These are phyloP conservation scores for Rhizophora apiculata DNA, from an alignment of 345 rosid species.

Conservation along the genomic window DNA sequence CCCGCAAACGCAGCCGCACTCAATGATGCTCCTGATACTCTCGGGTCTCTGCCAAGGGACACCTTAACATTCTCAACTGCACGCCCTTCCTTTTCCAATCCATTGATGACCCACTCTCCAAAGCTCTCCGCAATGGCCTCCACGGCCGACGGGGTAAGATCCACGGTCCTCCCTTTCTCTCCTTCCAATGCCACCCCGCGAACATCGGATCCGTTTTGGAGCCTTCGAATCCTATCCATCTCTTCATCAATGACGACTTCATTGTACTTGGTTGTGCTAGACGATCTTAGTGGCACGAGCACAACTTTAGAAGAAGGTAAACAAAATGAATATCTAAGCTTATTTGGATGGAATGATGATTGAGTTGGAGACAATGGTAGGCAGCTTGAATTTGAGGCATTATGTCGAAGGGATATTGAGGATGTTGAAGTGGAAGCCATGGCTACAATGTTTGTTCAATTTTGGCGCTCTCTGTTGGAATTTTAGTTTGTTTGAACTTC, in stretches of 20 bases:
- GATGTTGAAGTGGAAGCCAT: conserved; percentile 38
- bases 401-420: conserved; percentile 25
- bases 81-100: conserved; percentile 37
- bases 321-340: conserved; percentile 15
- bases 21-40: conserved; percentile 57
- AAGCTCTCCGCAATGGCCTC: conserved; percentile 92
- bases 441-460: conserved; percentile 7
- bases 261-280: conserved; percentile 32
- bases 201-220: conserved; percentile 88
- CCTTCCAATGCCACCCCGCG: conserved; percentile 91
- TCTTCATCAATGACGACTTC: conserved; percentile 60
- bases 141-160: conserved; percentile 73
- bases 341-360: conserved; percentile 1
- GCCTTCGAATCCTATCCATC: conserved; percentile 67
- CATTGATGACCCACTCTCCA: conserved; percentile 72
- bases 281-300: conserved; percentile 22
- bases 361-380: conserved; percentile 19
- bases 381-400: conserved; percentile 29
- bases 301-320: conserved; percentile 5
- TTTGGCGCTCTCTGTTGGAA: conserved; percentile 2
- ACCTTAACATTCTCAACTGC: conserved; percentile 40
- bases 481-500: neutral
- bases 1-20: conserved; percentile 80
- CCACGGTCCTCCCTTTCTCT: conserved; percentile 70
- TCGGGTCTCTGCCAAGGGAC: conserved; percentile 82